Conservation (phyloP, 108 stramenopile genomes). For the Heterococcus sp. region DNA sequence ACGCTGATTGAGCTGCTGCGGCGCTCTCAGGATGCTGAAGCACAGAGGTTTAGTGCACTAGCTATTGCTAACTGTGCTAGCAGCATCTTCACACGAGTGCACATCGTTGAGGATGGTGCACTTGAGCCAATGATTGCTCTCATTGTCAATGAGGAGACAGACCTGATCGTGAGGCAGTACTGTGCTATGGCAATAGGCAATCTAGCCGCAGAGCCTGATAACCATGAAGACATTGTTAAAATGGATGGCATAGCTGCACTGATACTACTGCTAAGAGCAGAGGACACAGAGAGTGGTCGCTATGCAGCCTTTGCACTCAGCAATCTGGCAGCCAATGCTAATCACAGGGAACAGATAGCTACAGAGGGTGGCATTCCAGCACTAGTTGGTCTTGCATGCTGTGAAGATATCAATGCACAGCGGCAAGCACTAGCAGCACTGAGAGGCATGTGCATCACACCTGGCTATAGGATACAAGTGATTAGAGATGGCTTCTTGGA, state of each 20-base stretch:
- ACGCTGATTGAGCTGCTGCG: conserved; percentile 64
- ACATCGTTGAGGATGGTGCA: conserved; percentile 61
- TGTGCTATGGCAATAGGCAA: conserved; percentile 77
- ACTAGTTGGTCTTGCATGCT: conserved; percentile 71
- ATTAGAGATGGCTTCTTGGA: conserved; percentile 73
- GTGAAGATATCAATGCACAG: conserved; percentile 72
- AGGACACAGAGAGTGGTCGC: conserved; percentile 64
- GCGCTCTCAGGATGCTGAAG: conserved; percentile 66
- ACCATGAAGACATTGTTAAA: conserved; percentile 69
- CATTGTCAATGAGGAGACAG: conserved; percentile 27
- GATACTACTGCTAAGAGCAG: conserved; percentile 63
- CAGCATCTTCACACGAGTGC: conserved; percentile 62
- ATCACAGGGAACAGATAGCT: conserved; percentile 66
- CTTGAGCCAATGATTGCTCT: conserved; percentile 41
- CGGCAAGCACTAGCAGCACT: conserved; percentile 70
- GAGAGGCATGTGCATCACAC: conserved; percentile 67
- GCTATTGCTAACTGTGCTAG: conserved; percentile 74
- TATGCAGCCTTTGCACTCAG: conserved; percentile 73
- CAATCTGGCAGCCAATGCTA: conserved; percentile 70
- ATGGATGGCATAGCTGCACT: conserved; percentile 60
- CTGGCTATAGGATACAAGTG: conserved; percentile 59
- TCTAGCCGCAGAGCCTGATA: conserved; percentile 71
- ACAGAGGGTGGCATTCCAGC: conserved; percentile 69
- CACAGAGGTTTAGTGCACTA: conserved; percentile 75
- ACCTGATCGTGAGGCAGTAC: conserved; percentile 67